Base-by-base conservation (phyloP, 2,329 filamentous ascomycete genomes). In the Talaromyces sp. region DNA sequence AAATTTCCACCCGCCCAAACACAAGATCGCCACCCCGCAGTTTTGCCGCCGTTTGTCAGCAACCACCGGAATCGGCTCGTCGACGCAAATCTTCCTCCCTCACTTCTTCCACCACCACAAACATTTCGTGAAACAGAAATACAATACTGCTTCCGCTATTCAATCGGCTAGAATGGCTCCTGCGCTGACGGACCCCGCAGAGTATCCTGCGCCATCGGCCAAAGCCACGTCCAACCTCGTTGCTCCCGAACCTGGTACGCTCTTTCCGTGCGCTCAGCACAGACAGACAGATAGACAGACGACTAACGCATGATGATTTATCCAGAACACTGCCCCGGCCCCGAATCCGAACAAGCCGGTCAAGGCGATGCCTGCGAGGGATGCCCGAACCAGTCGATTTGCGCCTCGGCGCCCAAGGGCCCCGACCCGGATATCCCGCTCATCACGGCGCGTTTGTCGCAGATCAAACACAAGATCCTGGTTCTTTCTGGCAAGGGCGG, bases 331-430 rank as follows among this genome's bases (percentile, higher is more conserved):
- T 99, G 95, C 72, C 93, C 93, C 3, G 95, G 95, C 0, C 95
- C 78, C 25, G 77, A 80, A 65, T 81, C 79, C n/a, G 77, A 79
- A 57, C 73, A 79, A 69, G 85, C 85, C 54, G 85, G 84, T 57
- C 78, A 83, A 75, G 82, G 81, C 61, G 93, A 96, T 77, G 92
- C 92, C 51, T 99, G 95, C 80, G 91, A 89, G 55, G 93, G 93
- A 59, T 99, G 95, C 72, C 95, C 95, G 1, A 99, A 99, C 80
- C 93, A 99, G 79, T 82, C 87, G 55, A 96, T 99, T 70, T 99
- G 95, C 80, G 93, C 93, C 19, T 91, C 93, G 1, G 90, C 93
- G 1, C 93, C 93, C 25, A 97, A 97, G 77, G 95, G 93, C 0
- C 93, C 95, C 1, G 95, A 99, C 73, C 93, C 93, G 0, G 95